phyloP scores from a whole-genome alignment of 2,329 filamentous ascomycete genomes.

The Talaromyces rugulosus region DNA sequence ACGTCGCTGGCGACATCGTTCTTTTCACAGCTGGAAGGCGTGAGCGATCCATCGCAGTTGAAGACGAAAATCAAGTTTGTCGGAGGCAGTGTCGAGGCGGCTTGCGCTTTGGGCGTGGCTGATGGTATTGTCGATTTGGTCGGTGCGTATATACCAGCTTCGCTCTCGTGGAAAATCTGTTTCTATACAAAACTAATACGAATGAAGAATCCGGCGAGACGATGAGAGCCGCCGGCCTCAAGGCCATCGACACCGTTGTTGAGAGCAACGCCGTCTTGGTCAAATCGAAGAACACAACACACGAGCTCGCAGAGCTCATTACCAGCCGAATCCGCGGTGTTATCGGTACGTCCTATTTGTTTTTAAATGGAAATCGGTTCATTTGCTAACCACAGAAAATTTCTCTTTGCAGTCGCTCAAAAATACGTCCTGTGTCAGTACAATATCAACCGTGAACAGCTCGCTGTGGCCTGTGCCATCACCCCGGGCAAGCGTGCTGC shows the following conservation, averaged over 20 bases:
- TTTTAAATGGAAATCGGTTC: not conserved
- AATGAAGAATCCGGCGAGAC: conserved; percentile 87
- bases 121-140: conserved; percentile 98
- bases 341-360: conserved; percentile 59
- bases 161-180: not conserved
- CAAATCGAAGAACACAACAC: conserved; percentile 79
- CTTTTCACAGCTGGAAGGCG: conserved; percentile 71
- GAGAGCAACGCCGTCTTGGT: conserved; percentile 85
- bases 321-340: conserved; percentile 84
- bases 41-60: conserved; percentile 15
- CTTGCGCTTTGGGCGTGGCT: conserved; percentile 89
- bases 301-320: conserved; percentile 79
- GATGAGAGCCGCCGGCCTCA: conserved; percentile 91
- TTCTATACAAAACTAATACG: not conserved
- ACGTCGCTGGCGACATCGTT: conserved; percentile 77
- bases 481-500: conserved; percentile 93
- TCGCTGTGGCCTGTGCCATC: conserved; percentile 66
- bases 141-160: conserved; percentile 55
- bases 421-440: conserved; percentile 94
- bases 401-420: conserved; percentile 61
- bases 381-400: not conserved
- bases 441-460: conserved; percentile 72
- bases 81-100: conserved; percentile 94
- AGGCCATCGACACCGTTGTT: conserved; percentile 90
- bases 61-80: conserved; percentile 80